Conservation (phyloP, 148 eudicot genomes). For the Chenopodium suecicum region DNA sequence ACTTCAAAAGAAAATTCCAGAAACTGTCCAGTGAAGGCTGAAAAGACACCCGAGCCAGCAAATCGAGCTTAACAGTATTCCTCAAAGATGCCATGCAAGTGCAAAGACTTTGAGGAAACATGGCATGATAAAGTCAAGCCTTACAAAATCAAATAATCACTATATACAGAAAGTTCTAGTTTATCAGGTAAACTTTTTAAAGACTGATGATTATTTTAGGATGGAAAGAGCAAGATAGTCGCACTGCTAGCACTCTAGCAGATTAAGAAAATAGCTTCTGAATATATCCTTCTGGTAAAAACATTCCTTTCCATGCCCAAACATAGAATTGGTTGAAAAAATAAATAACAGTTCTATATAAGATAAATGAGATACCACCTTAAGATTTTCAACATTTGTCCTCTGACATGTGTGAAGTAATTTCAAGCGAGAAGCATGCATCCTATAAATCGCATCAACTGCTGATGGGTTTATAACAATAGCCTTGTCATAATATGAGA, state of each 20-base stretch:
- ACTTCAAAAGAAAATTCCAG: not conserved
- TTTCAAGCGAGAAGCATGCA: conserved; percentile 99
- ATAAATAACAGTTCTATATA: not conserved
- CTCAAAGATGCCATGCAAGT: not conserved
- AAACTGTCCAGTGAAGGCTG: not conserved
- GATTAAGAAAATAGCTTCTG: not conserved
- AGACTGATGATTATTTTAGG: not conserved
- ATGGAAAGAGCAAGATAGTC: not conserved
- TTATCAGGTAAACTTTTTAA: not conserved
- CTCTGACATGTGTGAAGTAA: conserved; percentile 67
- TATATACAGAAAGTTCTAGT: not conserved
- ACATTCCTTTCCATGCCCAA: not conserved
- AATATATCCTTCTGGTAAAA: not conserved
- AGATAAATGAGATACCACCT: conserved; percentile 47
- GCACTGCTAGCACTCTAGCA: not conserved
- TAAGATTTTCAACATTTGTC: conserved; percentile 59
- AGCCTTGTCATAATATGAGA: conserved; percentile 77
- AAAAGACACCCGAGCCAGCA: not conserved
- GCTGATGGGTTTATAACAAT: conserved; percentile 80
- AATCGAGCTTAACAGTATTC: not conserved
- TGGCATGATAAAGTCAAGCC: not conserved
- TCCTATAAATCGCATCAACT: conserved; percentile 92
- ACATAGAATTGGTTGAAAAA: not conserved
- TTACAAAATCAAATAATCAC: not conserved
- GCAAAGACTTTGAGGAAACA: not conserved